These are phyloP conservation scores for Pezicula carpinea DNA, from an alignment of 2,329 filamentous ascomycete genomes.

Conservation along the genomic window DNA sequence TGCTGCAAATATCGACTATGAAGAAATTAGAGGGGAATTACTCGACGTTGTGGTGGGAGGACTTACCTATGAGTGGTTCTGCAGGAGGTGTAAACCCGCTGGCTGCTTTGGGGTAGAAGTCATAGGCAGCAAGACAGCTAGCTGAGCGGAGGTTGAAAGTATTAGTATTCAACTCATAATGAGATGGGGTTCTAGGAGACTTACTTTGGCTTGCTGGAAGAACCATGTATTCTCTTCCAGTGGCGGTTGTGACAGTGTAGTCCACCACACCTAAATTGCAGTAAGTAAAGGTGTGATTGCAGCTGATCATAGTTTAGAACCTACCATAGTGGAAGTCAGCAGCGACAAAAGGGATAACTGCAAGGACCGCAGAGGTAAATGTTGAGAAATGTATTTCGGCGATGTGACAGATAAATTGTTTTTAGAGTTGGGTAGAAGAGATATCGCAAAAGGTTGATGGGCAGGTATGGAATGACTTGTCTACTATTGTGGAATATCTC, in stretches of 20 bases:
- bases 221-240: background rate
- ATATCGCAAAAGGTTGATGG: no score
- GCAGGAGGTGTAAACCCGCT: background rate
- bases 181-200: background rate
- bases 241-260: background rate
- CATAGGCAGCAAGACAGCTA: background rate
- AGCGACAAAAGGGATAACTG: background rate
- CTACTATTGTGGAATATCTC: no score
- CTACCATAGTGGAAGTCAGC: conserved; percentile 1
- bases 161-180: no score
- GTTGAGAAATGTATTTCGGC: background rate
- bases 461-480: no score
- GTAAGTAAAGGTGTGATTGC: background rate
- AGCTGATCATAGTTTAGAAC: background rate
- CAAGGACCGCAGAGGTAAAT: background rate
- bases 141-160: background rate
- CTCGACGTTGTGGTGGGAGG: background rate
- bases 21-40: background rate
- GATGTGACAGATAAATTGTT: no score
- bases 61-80: background rate
- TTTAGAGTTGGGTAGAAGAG: no score
- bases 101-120: background rate
- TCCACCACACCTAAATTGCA: background rate
- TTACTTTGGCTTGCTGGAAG: background rate
- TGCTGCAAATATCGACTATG: background rate